These are phyloP conservation scores for Penicillium sclerotiorum DNA, from an alignment of 2,329 filamentous ascomycete genomes.

Conservation along the genomic window DNA sequence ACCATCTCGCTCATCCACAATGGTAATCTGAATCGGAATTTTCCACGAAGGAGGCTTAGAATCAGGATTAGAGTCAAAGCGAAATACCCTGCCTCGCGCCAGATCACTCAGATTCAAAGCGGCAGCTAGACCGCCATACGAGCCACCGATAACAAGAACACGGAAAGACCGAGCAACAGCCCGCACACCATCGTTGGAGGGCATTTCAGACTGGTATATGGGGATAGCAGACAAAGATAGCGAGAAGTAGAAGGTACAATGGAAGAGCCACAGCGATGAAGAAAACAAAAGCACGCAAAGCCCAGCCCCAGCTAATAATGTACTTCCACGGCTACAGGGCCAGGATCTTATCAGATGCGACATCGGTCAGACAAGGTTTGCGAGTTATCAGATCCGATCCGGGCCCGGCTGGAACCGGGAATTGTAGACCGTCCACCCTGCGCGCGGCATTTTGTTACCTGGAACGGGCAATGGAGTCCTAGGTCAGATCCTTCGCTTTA, in stretches of 20 bases:
- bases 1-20: conserved; percentile 81
- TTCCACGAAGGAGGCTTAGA: conserved; percentile 36
- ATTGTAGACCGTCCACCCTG: too few relatives aligned
- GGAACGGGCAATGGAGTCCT: not conserved
- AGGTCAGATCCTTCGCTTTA: not conserved
- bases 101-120: conserved; percentile 70
- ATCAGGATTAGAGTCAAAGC: conserved; percentile 39
- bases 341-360: conserved; percentile 22
- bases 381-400: conserved; percentile 16
- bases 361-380: conserved; percentile 9
- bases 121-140: conserved; percentile 70
- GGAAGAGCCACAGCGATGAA: not conserved
- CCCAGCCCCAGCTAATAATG: not conserved
- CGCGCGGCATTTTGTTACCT: too few relatives aligned
- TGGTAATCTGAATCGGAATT: conserved; percentile 67
- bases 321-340: too few relatives aligned
- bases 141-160: conserved; percentile 70
- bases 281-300: not conserved
- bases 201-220: conserved; percentile 19
- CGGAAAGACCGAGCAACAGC: conserved; percentile 40
- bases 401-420: not conserved
- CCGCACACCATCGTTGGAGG: conserved; percentile 29
- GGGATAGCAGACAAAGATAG: not conserved
- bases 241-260: not conserved
- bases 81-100: conserved; percentile 58